These are phyloP conservation scores for Alternaria postmessia DNA, from an alignment of 2,329 filamentous ascomycete species.

Conservation along the genomic window DNA sequence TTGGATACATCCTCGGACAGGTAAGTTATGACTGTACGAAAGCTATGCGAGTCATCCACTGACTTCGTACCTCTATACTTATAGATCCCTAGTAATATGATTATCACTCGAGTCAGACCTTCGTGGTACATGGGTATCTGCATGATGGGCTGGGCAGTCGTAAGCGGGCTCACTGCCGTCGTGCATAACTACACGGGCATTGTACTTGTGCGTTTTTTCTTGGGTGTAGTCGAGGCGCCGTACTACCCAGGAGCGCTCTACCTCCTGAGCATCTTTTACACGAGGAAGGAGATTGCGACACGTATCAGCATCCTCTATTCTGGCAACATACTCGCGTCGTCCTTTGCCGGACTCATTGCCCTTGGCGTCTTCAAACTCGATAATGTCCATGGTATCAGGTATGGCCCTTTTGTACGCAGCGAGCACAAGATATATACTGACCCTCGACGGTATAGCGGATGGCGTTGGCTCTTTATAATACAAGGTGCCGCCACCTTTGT, in stretches of 20 bases:
- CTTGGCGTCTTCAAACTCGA: constrained; percentile 29
- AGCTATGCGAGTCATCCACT: too few species aligned
- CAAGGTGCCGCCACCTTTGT: constrained; percentile 38
- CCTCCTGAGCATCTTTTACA: constrained; percentile 71
- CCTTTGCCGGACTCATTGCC: constrained; percentile 27
- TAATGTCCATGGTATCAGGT: constrained; percentile 23
- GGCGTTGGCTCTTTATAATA: constrained; percentile 32
- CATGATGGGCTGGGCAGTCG: constrained; percentile 43
- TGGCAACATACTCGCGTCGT: constrained; percentile 25
- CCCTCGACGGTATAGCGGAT: too few species aligned
- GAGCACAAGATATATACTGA: neutral
- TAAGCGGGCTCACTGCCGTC: constrained; percentile 38
- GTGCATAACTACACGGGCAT: constrained; percentile 42
- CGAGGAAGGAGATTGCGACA: constrained; percentile 56
- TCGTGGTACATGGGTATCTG: constrained; percentile 43
- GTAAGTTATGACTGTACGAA: too few species aligned
- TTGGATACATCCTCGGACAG: constrained; percentile 5
- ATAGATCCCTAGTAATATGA: neutral
- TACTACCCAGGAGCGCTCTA: constrained; percentile 69
- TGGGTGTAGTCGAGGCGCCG: constrained; percentile 45
- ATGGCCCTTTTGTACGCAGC: neutral
- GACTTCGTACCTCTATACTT: too few species aligned
- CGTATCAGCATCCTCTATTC: constrained; percentile 20
- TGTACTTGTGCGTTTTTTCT: constrained; percentile 39
- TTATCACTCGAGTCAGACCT: constrained; percentile 2